A percentile compares a stretch with the other conserved stretches of the same genome.
Conservation (phyloP, 31 red algal genomes). For the Odonthalia washingtoniensis region DNA sequence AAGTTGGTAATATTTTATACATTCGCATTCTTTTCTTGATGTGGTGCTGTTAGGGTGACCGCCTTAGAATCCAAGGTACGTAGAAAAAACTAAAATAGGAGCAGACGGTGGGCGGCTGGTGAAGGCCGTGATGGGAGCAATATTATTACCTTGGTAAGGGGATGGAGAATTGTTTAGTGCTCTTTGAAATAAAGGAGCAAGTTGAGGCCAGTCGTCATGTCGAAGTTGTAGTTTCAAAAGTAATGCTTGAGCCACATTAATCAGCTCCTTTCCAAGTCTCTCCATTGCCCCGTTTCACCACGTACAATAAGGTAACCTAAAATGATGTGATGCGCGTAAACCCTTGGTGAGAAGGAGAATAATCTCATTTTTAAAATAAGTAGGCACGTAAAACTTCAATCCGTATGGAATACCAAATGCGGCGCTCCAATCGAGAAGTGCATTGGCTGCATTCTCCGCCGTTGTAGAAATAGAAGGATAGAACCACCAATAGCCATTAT, state of each 20-base stretch:
- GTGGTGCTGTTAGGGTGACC: background rate
- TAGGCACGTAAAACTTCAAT: background rate
- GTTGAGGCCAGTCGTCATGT: too few relatives aligned
- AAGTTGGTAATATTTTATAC: background rate
- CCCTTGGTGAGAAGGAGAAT: background rate
- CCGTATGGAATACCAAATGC: background rate
- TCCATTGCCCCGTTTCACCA: slow-evolving; percentile 21
- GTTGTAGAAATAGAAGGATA: background rate
- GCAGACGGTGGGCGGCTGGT: background rate
- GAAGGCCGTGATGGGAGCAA: slow-evolving; percentile 24
- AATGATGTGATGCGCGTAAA: slow-evolving; percentile 7
- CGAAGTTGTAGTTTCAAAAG: slow-evolving; percentile 2
- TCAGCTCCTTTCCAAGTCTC: slow-evolving; percentile 1
- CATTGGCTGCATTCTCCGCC: background rate
- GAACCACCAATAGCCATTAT: background rate
- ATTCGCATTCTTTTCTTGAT: background rate
- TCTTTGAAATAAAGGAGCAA: slow-evolving; percentile 21
- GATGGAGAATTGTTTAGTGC: slow-evolving; percentile 18
- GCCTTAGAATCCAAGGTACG: background rate
- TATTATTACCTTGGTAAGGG: slow-evolving; percentile 2
- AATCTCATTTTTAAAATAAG: slow-evolving; percentile 30
- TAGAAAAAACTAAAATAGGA: slow-evolving; percentile 19
- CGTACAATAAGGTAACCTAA: background rate
- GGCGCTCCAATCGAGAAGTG: slow-evolving; percentile 2
- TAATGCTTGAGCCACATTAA: background rate